Evolutionary conservation across 331 rosid species (phyloP).

Genomic region (Spiraea crenata): DNA sequence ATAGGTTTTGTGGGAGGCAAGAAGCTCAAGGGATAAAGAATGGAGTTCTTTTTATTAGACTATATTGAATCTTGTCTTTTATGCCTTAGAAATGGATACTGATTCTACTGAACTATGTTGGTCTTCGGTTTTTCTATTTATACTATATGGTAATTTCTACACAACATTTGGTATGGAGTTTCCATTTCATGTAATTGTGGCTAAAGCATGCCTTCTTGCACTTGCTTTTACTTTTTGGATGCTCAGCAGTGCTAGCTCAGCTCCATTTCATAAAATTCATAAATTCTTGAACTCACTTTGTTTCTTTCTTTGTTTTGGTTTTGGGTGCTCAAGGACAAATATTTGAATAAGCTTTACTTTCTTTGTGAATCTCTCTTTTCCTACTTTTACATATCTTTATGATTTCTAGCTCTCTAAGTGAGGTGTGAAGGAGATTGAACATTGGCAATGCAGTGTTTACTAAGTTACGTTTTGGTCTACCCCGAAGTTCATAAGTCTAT

Average conservation of each 20-base stretch:
- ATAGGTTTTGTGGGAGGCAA: not conserved
- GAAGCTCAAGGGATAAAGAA: not conserved
- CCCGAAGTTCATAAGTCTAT: not conserved
- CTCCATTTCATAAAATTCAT: too few species aligned
- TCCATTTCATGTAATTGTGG: not conserved
- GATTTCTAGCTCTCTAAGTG: not conserved
- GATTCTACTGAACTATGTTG: not conserved
- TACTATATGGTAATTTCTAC: not conserved
- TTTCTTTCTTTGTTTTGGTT: too few species aligned
- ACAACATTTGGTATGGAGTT: not conserved
- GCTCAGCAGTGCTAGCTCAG: not conserved
- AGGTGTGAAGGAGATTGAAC: not conserved
- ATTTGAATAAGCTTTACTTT: too few species aligned
- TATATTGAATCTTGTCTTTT: not conserved
- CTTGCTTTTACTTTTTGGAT: not conserved
- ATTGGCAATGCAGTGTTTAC: not conserved
- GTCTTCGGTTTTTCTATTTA: not conserved
- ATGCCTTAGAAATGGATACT: not conserved
- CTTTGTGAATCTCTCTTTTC: not conserved
- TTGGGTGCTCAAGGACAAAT: too few species aligned
- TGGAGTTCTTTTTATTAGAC: not conserved
- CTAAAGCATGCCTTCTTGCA: not conserved
- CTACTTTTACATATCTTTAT: not conserved
- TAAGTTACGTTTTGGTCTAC: not conserved
- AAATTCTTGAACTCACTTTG: too few species aligned